Evolutionary conservation across 2,329 filamentous ascomycete species (phyloP), one percentile per base, ranked within the genome.

Genomic region (Lachnellula subtilissima): DNA sequence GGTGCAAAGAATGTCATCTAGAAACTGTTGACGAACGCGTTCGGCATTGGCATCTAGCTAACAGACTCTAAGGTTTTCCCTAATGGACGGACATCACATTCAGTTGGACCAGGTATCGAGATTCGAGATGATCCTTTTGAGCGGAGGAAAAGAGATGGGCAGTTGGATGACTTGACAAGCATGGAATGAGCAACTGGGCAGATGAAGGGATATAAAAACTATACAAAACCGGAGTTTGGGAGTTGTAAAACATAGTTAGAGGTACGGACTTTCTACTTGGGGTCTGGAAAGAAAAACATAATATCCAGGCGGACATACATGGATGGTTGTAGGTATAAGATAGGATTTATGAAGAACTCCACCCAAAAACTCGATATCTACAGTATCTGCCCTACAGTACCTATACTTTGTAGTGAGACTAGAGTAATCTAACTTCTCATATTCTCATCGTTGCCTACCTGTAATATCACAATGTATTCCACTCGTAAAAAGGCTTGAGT

Each of bases 41-140:
- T 12, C 19, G 15, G n/a, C 32, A 40, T 2, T 43, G 28, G 19
- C 12, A 36, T 36, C 22, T 25, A 9, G 46, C 52, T 58, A 37
- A 55, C 23, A 14, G 3, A 9, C 43, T 19, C 17, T 43, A 25
- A 71, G 69, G 65, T 70, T n/a, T 71, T 71, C 47, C 68, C 69
- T 48, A 50, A 35, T 17, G 46, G 57, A 46, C 53, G 62, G 46
- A 59, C 40, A 48, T 47, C 55, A 68, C 80, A 89, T 69, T 78
- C 79, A 67, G 76, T 92, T 52, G 91, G 91, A 0, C 90, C 91
- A 3, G 91, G 92, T 12, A 84, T 97, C 61, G 91, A 96, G 72
- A 79, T 92, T 62, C 80, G 85, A 66, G 84, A 92, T 54, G 80
- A 85, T 67, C 81, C 84, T 45, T 75, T 81, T 15, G 67, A 69